Percentiles rank a stretch among this genome's conserved stretches.
These are phyloP conservation scores for Exsudoporus frostii DNA, from an alignment of 768 basidiomycete genomes.

Conservation along the genomic window DNA sequence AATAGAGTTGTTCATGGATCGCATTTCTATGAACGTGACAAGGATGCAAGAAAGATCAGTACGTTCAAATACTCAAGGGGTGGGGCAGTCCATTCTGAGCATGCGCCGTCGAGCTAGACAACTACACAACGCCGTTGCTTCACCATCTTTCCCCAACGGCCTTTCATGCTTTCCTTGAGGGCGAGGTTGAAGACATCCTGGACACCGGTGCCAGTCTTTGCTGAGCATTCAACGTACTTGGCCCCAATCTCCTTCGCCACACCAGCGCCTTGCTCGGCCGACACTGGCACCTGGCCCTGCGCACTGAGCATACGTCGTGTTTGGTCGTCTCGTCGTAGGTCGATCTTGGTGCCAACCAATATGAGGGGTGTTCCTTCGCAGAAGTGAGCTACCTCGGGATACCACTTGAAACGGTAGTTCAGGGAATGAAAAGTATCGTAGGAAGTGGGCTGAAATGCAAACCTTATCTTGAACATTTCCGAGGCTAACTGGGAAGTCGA, in stretches of 20 bases:
- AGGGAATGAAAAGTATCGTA: slow-evolving; percentile 1
- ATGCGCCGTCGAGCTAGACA: slow-evolving; percentile 20
- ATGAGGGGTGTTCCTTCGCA: slow-evolving; percentile 87
- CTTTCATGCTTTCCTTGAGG: slow-evolving; percentile 83
- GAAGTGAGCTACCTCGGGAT: slow-evolving; percentile 89
- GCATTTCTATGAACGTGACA: slow-evolving; percentile 6
- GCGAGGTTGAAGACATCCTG: slow-evolving; percentile 91
- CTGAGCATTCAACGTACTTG: slow-evolving; percentile 89
- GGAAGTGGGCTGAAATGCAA: slow-evolving; percentile 17
- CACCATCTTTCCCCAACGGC: slow-evolving; percentile 70
- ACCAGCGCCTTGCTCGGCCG: slow-evolving; percentile 74
- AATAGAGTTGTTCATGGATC: slow-evolving; percentile 14
- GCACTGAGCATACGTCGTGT: slow-evolving; percentile 87
- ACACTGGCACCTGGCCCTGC: slow-evolving; percentile 81
- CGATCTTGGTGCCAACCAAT: slow-evolving; percentile 91
- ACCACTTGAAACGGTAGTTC: slow-evolving; percentile 58
- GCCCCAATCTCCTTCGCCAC: slow-evolving; percentile 94
- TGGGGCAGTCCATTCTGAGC: slow-evolving; percentile 9
- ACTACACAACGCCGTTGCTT: slow-evolving; percentile 74
- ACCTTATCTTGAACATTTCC: slow-evolving; percentile 91
- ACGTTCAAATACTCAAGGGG: slow-evolving; percentile 29
- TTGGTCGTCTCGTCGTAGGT: slow-evolving; percentile 82
- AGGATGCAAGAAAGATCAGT: slow-evolving; percentile 26
- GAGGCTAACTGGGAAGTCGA: slow-evolving; percentile 89
- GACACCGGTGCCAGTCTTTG: slow-evolving; percentile 87